Conservation (phyloP, 345 rosid species). For the Erucastrum elatum region DNA sequence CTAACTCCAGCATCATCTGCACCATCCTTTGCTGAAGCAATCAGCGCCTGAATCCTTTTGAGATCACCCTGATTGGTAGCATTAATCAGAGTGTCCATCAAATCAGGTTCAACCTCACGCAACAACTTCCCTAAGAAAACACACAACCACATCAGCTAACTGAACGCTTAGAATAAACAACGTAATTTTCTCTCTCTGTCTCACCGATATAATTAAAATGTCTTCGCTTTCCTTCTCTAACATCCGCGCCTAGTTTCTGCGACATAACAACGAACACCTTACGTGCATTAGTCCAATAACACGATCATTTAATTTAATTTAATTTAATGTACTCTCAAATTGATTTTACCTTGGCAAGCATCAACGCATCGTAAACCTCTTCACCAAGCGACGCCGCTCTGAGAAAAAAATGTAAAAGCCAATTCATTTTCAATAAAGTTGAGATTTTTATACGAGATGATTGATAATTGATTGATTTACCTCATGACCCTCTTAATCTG, state of each 20-base stretch:
- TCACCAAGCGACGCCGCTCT: conserved; percentile 68
- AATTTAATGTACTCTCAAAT: neutral
- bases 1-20: conserved; percentile 35
- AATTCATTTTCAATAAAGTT: conserved; percentile 4
- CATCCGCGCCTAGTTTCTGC: conserved; percentile 78
- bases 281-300: conserved; percentile 28
- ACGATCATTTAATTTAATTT: neutral
- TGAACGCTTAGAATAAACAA: neutral
- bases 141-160: conserved; percentile 10
- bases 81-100: conserved; percentile 75
- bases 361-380: conserved; percentile 74
- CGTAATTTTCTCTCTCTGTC: neutral
- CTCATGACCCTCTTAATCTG: conserved; percentile 70
- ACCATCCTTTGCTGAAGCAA: conserved; percentile 31
- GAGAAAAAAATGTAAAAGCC: neutral
- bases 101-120: conserved; percentile 73
- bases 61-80: conserved; percentile 78
- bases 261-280: conserved; percentile 58
- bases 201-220: conserved; percentile 80
- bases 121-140: conserved; percentile 65
- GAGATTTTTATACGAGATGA: neutral
- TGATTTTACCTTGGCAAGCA: conserved; percentile 69
- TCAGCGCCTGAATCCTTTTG: conserved; percentile 50
- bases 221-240: conserved; percentile 82
- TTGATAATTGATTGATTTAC: too few species aligned